phyloP scores from a whole-genome alignment of 179 eudicot genomes.

The Corrigiola litoralis region DNA sequence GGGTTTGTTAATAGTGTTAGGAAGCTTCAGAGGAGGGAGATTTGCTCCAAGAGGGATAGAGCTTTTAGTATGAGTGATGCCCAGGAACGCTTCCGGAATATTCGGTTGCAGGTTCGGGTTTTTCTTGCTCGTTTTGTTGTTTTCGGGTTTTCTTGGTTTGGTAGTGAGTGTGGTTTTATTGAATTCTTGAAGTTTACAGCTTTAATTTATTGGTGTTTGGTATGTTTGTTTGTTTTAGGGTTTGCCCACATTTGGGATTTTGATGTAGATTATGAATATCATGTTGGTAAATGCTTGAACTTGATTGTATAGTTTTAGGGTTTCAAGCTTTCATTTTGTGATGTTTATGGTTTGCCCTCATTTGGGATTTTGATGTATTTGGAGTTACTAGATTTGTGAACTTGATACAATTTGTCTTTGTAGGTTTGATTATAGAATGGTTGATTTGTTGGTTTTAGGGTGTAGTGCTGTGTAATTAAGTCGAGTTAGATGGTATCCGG shows the following conservation, averaged over 20 bases:
- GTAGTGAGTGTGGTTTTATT: neutral
- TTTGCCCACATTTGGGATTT: neutral
- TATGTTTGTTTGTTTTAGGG: neutral
- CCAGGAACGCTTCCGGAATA: slow-evolving; percentile 77
- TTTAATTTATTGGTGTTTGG: neutral
- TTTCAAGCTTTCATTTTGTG: too few species aligned
- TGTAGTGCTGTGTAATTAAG: too few species aligned
- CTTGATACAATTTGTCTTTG: too few species aligned
- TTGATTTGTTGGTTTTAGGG: too few species aligned
- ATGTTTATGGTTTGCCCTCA: too few species aligned
- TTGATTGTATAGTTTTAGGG: neutral
- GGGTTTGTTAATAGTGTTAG: slow-evolving; percentile 75
- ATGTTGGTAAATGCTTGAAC: neutral
- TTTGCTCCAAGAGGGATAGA: slow-evolving; percentile 66
- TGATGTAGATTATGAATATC: neutral
- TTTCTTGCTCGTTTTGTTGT: slow-evolving; percentile 1
- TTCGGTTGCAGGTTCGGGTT: slow-evolving; percentile 59
- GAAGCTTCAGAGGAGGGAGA: slow-evolving; percentile 83
- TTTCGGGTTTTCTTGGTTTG: neutral
- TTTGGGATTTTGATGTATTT: too few species aligned
- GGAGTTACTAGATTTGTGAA: too few species aligned
- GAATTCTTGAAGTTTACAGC: neutral
- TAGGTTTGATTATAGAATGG: too few species aligned
- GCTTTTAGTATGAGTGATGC: slow-evolving; percentile 71
- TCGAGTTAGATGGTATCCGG: too few species aligned